Evolutionary conservation across 805 yeast genomes (phyloP), one percentile per base, ranked within the genome.

Genomic region (Hanseniaspora thailandica): DNA sequence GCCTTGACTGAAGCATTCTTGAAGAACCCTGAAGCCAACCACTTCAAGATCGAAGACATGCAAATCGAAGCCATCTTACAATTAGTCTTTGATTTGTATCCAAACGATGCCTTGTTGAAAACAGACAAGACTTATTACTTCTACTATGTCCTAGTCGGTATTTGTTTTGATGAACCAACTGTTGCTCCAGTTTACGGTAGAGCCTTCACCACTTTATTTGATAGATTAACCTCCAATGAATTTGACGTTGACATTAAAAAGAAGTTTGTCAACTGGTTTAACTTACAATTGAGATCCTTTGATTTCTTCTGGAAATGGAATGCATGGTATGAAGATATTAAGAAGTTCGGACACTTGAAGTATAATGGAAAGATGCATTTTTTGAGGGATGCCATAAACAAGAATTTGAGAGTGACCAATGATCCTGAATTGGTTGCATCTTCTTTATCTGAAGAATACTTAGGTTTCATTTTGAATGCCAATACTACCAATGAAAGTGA

Each of bases 241-340:
- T 69, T 88, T 51, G 96, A 90, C 63, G 80, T 80, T 60, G 96
- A 88, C 66, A 70, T 86, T 51, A 76, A 81, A 58, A 73, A 78
- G 56, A 73, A 89, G 56, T 84, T 78, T 59, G 71, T 86, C 61
- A 90, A 85, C 66, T 93, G 97, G 97, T 82, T 94, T 72, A 76
- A 95, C 1, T 82, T 86, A 54, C 98, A 93, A 68, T 77, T 93
- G 65, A 84, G 95, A 61, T 93, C 90, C 64, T 93, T 90, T 66
- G 88, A 84, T 55, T 93, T 86, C 69, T 86, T 89, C 35, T 93
- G 99, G 99, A 87, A 88, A 63, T 93, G 98, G 98, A 80, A 78
- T 57, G 97, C 89, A 66, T 93, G 98, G 98, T 78, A 75, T 26
- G 69, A 66, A 2, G 85, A 81, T 60, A 66, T 64, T 45, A 74